Evolutionary conservation across 1,139 yeast genomes (phyloP), one percentile per base, ranked within the genome.

Genomic region (Suhomyces chickasaworum): DNA sequence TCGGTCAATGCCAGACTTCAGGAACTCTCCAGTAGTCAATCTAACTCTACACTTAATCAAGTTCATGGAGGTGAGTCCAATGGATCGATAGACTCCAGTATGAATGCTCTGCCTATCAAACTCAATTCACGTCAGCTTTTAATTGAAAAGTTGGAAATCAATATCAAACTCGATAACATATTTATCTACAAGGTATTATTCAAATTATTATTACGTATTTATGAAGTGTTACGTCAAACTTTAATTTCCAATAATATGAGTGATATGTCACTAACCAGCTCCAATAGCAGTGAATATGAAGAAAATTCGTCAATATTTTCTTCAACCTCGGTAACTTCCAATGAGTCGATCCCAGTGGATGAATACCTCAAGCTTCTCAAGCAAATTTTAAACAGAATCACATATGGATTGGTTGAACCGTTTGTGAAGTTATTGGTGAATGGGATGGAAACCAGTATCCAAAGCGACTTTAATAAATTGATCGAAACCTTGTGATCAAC

Each of bases 121-220:
- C 59, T 75, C 45, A 71, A 63, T 48, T 69, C 78, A 10, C 66
- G 66, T 39, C 80, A 75, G 49, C 61, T 75, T 41, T 62, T 73
- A 39, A 73, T 75, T 33, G 80, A 75, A 51, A 75, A 74, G 55
- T 58, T 75, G 41, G 80, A 75, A 50, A 73, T 75, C 41, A 75
- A 74, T 50, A 74, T 75, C 41, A 59, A 64, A 22, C 61, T 75
- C 44, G 80, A 75, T 51, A 64, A 63, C 22, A 56, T 74, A 37
- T 75, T 75, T 53, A 71, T 71, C 7, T 71, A 64, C 57, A 73
- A 71, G 53, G 67, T 68, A 32, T 59, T 69, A 41, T 55, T 74
- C 36, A 62, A 66, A 50, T 53, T 74, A 41, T 50, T 73, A 10
- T 47, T 65, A n/a, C 56, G 58, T 44, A 64, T 74, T 25, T 68